Evolutionary conservation across 2,329 filamentous ascomycete species (phyloP).

Genomic region (Calonectria naviculata): DNA sequence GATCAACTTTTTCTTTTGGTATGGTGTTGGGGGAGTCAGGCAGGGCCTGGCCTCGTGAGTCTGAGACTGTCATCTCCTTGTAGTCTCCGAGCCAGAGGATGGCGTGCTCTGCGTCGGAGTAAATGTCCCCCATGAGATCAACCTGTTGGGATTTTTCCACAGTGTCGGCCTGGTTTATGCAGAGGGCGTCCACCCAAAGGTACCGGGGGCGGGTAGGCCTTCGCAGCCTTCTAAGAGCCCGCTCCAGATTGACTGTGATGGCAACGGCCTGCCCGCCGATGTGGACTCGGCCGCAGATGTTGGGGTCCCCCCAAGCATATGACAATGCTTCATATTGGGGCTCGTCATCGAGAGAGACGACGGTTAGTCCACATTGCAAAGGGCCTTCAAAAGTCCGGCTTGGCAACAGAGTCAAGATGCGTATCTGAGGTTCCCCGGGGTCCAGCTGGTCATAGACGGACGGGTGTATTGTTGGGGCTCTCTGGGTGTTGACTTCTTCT

Average conservation of each 20-base stretch:
- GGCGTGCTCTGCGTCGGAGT: not conserved
- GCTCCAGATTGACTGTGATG: constrained; percentile 10
- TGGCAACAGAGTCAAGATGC: not conserved
- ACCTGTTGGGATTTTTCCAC: constrained; percentile 12
- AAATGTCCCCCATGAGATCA: constrained; percentile 10
- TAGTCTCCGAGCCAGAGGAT: constrained; percentile 20
- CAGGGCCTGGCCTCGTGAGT: not conserved
- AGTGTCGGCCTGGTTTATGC: constrained; percentile 14
- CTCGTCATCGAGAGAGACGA: not conserved
- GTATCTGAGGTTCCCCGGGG: not conserved
- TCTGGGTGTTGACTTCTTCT: not conserved
- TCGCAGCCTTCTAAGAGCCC: not conserved
- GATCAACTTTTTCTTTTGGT: not conserved
- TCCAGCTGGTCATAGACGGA: not conserved
- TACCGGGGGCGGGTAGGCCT: not conserved
- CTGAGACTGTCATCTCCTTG: not conserved
- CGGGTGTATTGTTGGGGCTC: not conserved
- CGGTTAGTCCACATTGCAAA: not conserved
- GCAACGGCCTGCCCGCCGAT: constrained; percentile 8
- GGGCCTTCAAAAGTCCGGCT: not conserved
- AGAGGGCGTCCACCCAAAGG: constrained; percentile 28
- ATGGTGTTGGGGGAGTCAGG: not conserved
- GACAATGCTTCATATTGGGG: constrained; percentile 27
- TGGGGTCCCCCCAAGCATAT: constrained; percentile 26
- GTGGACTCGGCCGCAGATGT: constrained; percentile 3